These are phyloP conservation scores for Fragilaria crotonensis DNA, from an alignment of 108 stramenopile species.

Conservation along the genomic window DNA sequence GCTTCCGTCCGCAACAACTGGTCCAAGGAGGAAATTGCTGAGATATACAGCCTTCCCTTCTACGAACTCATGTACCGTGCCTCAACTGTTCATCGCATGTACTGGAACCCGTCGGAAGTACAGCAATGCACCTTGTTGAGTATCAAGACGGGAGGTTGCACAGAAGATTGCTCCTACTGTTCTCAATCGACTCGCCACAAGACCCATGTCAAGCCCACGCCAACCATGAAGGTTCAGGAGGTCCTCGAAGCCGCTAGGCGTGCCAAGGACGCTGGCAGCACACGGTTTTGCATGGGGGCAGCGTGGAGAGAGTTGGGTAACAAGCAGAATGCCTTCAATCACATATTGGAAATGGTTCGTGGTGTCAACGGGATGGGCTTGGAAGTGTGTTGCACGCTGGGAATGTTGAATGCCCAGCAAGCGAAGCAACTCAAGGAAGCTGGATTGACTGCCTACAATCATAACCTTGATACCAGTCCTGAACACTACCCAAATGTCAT, in stretches of 20 bases:
- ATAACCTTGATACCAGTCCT: constrained; percentile 95
- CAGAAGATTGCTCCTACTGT: constrained; percentile 97
- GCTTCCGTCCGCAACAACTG: constrained; percentile 85
- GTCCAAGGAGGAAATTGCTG: constrained; percentile 89
- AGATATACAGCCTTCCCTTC: constrained; percentile 85
- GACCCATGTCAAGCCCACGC: constrained; percentile 97
- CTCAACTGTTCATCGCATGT: constrained; percentile 93
- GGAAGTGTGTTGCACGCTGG: constrained; percentile 94
- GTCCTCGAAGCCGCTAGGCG: constrained; percentile 89
- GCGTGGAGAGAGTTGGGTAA: constrained; percentile 97
- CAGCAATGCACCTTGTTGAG: constrained; percentile 94
- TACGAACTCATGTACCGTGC: constrained; percentile 95
- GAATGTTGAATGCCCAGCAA: constrained; percentile 95
- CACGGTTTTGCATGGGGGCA: constrained; percentile 98
- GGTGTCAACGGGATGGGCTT: constrained; percentile 92
- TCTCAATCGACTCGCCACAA: constrained; percentile 91
- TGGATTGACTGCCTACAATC: constrained; percentile 96
- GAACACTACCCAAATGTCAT: constrained; percentile 96
- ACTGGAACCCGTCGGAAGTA: constrained; percentile 94
- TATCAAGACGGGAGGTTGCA: constrained; percentile 98
- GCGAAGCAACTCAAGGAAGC: constrained; percentile 94
- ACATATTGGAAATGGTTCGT: constrained; percentile 93
- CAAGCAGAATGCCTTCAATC: constrained; percentile 96
- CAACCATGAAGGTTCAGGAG: constrained; percentile 96
- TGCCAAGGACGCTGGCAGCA: constrained; percentile 95